Evolutionary conservation across 78 protist species (phyloP).

Genomic region (Chrysochromulina tobinii): DNA sequence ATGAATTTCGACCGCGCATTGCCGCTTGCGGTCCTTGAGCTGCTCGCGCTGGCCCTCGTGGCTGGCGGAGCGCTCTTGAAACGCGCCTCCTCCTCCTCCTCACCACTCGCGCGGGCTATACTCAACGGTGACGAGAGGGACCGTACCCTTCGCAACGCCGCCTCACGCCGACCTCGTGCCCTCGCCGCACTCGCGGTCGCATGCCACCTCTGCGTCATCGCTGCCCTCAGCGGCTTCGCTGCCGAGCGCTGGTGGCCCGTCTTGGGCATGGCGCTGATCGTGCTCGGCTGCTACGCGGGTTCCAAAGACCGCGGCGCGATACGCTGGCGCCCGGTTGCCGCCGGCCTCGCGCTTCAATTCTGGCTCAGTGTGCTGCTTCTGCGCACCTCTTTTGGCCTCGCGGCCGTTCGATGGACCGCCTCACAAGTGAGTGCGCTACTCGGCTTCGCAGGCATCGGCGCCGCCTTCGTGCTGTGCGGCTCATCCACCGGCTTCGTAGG

Average conservation of each 20-base stretch:
- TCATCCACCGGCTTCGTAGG: neutral
- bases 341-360: neutral
- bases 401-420: too few species aligned
- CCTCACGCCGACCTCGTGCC: neutral
- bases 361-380: neutral
- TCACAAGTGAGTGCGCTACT: too few species aligned
- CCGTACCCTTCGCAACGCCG: neutral
- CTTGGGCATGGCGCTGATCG: neutral
- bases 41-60: neutral
- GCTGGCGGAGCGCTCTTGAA: neutral
- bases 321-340: neutral
- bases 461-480: neutral
- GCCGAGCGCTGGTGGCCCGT: neutral
- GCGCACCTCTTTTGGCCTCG: neutral
- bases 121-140: too few species aligned
- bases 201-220: neutral
- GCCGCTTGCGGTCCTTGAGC: too few species aligned
- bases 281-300: neutral
- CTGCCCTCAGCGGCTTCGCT: neutral
- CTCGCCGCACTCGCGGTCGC: neutral
- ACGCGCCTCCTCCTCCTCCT: neutral
- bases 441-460: neutral
- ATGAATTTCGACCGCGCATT: too few species aligned
- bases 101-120: too few species aligned
- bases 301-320: neutral